Conservation (phyloP, 73 alveolate genomes). For the Paramecium tetraurelia region DNA sequence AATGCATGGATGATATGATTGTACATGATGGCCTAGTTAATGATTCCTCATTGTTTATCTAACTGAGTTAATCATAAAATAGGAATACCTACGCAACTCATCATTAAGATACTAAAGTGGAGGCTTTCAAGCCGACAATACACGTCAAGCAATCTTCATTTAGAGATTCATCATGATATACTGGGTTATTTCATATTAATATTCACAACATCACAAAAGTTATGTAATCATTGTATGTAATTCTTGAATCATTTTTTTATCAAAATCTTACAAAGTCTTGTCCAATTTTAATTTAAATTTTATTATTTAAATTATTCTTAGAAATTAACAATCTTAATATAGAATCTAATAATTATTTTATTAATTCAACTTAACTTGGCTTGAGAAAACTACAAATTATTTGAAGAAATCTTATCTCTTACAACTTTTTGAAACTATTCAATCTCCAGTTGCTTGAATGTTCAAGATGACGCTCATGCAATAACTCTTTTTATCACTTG, state of each 20-base stretch:
- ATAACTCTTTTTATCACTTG: neutral
- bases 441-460: neutral
- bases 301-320: neutral
- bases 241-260: neutral
- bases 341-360: neutral
- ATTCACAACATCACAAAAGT: neutral
- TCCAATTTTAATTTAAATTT: neutral
- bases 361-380: neutral
- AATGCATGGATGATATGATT: constrained; percentile 8
- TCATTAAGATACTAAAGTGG: neutral
- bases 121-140: neutral
- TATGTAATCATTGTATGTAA: neutral
- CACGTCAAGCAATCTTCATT: constrained; percentile 36
- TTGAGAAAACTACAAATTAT: neutral
- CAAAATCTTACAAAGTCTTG: neutral
- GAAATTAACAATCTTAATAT: neutral
- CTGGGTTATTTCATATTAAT: neutral
- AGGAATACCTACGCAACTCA: neutral
- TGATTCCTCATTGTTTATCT: constrained; percentile 1
- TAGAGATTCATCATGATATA: neutral
- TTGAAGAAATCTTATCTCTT: neutral
- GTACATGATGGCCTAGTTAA: constrained; percentile 33
- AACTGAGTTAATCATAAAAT: constrained; percentile 20
- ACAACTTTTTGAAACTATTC: neutral
- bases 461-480: neutral